These are phyloP conservation scores for Fraxinus latifolia DNA, from an alignment of 305 asterid species.

Conservation along the genomic window DNA sequence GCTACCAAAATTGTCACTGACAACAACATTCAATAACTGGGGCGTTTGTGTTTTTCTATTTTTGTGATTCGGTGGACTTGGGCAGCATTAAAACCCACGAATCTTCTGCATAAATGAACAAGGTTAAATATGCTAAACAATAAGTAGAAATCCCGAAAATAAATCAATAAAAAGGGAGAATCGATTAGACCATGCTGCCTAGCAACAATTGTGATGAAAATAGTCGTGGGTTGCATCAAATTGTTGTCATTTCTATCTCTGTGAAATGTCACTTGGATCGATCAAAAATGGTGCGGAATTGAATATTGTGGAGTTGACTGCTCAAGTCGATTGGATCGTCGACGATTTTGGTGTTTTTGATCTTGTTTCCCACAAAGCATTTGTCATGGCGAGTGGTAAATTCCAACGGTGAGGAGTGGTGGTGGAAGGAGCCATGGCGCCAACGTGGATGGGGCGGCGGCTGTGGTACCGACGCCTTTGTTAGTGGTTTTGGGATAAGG, in stretches of 20 bases:
- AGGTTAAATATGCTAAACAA: neutral
- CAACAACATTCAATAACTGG: constrained; percentile 48
- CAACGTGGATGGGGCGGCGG: neutral
- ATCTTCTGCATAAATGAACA: constrained; percentile 11
- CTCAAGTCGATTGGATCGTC: neutral
- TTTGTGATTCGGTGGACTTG: constrained; percentile 26
- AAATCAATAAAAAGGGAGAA: neutral
- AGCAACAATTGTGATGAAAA: neutral
- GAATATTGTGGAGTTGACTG: neutral
- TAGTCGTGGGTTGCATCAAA: constrained; percentile 17
- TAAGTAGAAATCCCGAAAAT: neutral
- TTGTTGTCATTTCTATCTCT: constrained; percentile 22
- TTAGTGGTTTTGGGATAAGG: neutral
- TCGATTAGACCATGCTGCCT: neutral
- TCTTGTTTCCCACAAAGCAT: neutral
- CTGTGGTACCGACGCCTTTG: neutral
- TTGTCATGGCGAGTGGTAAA: neutral
- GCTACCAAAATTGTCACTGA: constrained; percentile 24
- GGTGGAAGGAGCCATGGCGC: neutral
- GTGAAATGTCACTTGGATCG: neutral
- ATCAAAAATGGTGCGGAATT: neutral
- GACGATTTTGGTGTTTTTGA: neutral
- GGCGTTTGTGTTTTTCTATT: constrained; percentile 36
- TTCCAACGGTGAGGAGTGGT: neutral
- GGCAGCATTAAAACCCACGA: constrained; percentile 43